phyloP scores from a whole-genome alignment of 768 basidiomycete genomes.

The Myochromella boudieri region DNA sequence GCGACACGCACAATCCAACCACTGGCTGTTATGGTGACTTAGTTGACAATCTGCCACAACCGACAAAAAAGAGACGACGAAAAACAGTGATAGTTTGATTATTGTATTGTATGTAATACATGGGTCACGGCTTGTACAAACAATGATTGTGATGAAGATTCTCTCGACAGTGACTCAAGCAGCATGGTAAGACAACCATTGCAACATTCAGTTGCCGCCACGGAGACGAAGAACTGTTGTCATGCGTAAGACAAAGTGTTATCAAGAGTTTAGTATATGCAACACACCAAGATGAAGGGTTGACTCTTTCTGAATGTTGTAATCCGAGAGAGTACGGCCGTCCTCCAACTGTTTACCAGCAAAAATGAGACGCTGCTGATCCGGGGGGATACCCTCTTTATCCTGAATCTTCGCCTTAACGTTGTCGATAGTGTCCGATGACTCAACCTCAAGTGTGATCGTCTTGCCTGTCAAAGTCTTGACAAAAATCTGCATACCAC shows the following conservation, averaged over 20 bases:
- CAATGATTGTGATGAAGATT: no score
- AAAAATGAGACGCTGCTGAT: constrained; percentile 78
- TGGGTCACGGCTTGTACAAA: no score
- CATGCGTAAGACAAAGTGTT: constrained; percentile 1
- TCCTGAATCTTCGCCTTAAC: constrained; percentile 80
- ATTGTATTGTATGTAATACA: no score
- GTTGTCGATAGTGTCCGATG: constrained; percentile 74
- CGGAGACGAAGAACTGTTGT: constrained; percentile 69
- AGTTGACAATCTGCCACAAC: background rate
- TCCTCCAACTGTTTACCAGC: constrained; percentile 81
- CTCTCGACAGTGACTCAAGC: no score
- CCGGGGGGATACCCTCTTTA: constrained; percentile 79
- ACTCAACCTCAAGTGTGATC: constrained; percentile 75
- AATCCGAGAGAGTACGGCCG: constrained; percentile 75
- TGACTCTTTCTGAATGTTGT: constrained; percentile 75
- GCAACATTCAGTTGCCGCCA: constrained; percentile 69
- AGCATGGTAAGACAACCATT: no score
- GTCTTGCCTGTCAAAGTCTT: constrained; percentile 77
- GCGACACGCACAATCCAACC: background rate
- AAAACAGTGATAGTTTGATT: no score
- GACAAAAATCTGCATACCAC: constrained; percentile 73
- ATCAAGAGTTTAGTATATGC: background rate
- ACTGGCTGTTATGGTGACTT: background rate
- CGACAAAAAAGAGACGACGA: constrained; percentile 27
- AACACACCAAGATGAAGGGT: constrained; percentile 57